These are phyloP conservation scores for Cornus controversa DNA, from an alignment of 148 eudicot species.

Conservation along the genomic window DNA sequence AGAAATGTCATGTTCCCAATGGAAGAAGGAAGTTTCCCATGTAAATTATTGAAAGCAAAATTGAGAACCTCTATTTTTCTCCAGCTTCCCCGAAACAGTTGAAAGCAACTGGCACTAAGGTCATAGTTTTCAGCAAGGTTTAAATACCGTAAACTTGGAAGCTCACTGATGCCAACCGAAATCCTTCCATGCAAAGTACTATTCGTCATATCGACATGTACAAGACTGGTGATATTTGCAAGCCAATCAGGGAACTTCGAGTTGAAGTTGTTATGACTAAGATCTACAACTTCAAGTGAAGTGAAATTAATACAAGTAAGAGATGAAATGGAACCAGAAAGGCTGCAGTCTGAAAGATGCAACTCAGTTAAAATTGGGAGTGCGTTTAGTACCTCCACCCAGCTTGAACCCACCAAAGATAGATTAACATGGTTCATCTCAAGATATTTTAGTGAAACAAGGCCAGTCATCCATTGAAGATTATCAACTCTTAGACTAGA, in stretches of 20 bases:
- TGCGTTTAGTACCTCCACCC: slow-evolving; percentile 29
- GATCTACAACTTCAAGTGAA: slow-evolving; percentile 28
- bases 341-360: slow-evolving; percentile 17
- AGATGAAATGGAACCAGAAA: slow-evolving; percentile 16
- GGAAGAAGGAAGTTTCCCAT: slow-evolving; percentile 28
- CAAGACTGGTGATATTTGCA: slow-evolving; percentile 24
- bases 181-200: slow-evolving; percentile 21
- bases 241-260: slow-evolving; percentile 26
- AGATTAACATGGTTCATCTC: slow-evolving; percentile 36
- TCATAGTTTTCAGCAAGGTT: slow-evolving; percentile 18
- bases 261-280: slow-evolving; percentile 24
- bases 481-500: slow-evolving; percentile 1
- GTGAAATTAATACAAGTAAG: slow-evolving; percentile 26
- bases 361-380: slow-evolving; percentile 37
- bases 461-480: slow-evolving; percentile 40
- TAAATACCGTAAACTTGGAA: slow-evolving; percentile 23
- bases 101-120: slow-evolving; percentile 18
- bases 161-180: slow-evolving; percentile 21
- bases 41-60: slow-evolving; percentile 18
- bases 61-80: slow-evolving; percentile 17
- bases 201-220: slow-evolving; percentile 16
- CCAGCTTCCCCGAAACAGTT: slow-evolving; percentile 25
- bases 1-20: slow-evolving; percentile 32
- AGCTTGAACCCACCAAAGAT: slow-evolving; percentile 21
- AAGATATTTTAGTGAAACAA: slow-evolving; percentile 29